phyloP scores from a whole-genome alignment of 306 rosid genomes.

The Cucurbita maxima region DNA sequence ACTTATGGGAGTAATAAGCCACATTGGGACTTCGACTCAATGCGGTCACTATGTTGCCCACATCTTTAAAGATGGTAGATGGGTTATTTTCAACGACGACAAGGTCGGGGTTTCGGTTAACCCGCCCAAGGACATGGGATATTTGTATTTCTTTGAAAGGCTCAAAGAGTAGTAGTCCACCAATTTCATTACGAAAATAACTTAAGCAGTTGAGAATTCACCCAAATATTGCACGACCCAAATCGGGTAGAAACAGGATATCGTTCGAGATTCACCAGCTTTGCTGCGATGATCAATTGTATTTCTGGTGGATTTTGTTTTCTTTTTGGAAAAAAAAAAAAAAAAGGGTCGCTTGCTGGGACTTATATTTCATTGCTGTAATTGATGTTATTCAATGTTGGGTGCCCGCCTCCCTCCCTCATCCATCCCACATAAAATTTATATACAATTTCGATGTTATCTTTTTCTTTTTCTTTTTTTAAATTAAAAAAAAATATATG shows the following conservation, averaged over 20 bases:
- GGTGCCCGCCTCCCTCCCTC: neutral
- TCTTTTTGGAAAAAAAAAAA: too few species aligned
- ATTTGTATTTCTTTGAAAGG: constrained; percentile 81
- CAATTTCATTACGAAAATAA: neutral
- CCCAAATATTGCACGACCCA: neutral
- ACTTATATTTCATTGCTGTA: neutral
- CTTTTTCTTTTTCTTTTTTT: neutral
- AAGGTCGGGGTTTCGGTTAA: constrained; percentile 86
- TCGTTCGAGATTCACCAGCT: neutral
- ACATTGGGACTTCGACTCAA: constrained; percentile 83
- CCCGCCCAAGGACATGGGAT: constrained; percentile 98
- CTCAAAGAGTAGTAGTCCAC: constrained; percentile 22
- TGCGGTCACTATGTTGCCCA: constrained; percentile 97
- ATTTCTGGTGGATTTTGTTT: too few species aligned
- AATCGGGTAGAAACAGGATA: neutral
- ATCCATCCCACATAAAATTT: neutral
- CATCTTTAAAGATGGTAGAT: constrained; percentile 77
- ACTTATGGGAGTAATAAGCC: constrained; percentile 80
- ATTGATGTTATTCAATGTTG: neutral
- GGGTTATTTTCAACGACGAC: constrained; percentile 80
- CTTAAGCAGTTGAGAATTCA: neutral
- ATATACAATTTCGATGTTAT: neutral
- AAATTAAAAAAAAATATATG: too few species aligned
- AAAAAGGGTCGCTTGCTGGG: neutral
- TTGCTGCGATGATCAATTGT: neutral